Base-by-base conservation (phyloP, 495 filamentous ascomycete genomes). In the Mytilinidion resinicola region DNA sequence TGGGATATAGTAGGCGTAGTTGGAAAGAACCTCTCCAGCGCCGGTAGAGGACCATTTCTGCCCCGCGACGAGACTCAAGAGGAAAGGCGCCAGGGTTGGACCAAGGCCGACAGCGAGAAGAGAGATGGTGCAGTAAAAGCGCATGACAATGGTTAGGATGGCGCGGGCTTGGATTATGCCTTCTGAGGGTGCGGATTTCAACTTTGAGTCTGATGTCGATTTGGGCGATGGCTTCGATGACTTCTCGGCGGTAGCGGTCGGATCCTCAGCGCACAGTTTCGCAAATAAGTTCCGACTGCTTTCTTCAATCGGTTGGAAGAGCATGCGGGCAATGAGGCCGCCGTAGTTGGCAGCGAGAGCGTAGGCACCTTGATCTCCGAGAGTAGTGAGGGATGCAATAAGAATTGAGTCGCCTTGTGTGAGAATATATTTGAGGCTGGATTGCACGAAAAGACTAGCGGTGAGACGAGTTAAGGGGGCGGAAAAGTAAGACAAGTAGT, bases 261-360 rank as follows among this genome's bases (percentile, higher is more conserved):
- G 36, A 6, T 30, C 25, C 17, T 50, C 42, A 9, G 67, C 66
- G 59, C 72, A 74, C 9, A 96, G 78, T 49, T 85, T 85, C 36
- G 87, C 87, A 68, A 97, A 96, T 57, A 95, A 81, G 61, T 85
- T 89, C 20, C 95, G 85, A 59, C 85, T 88, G 62, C 85, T 89
- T 70, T 97, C 95, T 67, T 99, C 93, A 63, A 97, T 82, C 9
- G 93, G 93, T 65, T 96, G 93, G 70, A 99, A 93, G 55, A 99
- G 72, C 55, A 96, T 82, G 11, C 93, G 85, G 3, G 95, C 93
- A 51, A 95, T 71, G 2, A 99, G 81, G 8, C 90, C 87, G 41
- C 95, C 93, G 75, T 99, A 99, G 67, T 96, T 96, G 51, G 88
- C 85, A 33, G 92, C 93, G 3, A 99, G 78, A 0, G 90, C 87